phyloP scores from a whole-genome alignment of 164 flowering plant species.

The Sedum album region DNA sequence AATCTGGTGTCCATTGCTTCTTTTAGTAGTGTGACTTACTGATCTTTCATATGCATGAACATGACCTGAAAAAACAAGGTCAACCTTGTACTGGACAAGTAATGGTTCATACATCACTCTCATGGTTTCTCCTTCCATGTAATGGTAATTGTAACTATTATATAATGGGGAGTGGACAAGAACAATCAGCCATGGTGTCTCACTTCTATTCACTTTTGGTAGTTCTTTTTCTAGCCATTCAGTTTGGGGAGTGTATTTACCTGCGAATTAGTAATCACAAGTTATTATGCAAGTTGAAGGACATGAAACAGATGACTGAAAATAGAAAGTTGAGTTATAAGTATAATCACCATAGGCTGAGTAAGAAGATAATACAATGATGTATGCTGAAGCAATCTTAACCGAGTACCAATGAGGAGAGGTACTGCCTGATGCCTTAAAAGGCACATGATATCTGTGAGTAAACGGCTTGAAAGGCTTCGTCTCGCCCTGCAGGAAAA shows the following conservation, averaged over 20 bases:
- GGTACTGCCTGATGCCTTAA: constrained; percentile 7
- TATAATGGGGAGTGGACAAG: constrained; percentile 8
- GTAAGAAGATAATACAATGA: constrained; percentile 9
- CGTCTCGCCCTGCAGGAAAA: constrained; percentile 4
- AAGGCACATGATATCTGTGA: constrained; percentile 7
- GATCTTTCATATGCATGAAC: constrained; percentile 8
- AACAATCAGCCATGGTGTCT: constrained; percentile 11
- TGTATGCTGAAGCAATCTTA: constrained; percentile 11
- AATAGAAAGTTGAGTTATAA: background rate
- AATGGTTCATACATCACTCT: constrained; percentile 8
- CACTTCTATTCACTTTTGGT: constrained; percentile 7
- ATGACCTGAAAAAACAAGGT: constrained; percentile 6
- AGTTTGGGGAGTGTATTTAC: constrained; percentile 9
- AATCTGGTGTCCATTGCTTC: background rate
- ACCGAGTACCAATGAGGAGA: constrained; percentile 11
- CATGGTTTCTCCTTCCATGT: constrained; percentile 12
- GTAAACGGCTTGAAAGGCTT: constrained; percentile 10
- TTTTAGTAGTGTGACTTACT: background rate
- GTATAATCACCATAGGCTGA: constrained; percentile 6
- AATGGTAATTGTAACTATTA: constrained; percentile 5
- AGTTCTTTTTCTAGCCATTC: constrained; percentile 5
- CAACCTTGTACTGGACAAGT: constrained; percentile 7
- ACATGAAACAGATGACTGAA: background rate
- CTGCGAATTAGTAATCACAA: background rate
- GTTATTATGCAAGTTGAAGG: background rate